Conservation (phyloP, 2,329 filamentous ascomycete genomes). For the Diaporthe humulicola region DNA sequence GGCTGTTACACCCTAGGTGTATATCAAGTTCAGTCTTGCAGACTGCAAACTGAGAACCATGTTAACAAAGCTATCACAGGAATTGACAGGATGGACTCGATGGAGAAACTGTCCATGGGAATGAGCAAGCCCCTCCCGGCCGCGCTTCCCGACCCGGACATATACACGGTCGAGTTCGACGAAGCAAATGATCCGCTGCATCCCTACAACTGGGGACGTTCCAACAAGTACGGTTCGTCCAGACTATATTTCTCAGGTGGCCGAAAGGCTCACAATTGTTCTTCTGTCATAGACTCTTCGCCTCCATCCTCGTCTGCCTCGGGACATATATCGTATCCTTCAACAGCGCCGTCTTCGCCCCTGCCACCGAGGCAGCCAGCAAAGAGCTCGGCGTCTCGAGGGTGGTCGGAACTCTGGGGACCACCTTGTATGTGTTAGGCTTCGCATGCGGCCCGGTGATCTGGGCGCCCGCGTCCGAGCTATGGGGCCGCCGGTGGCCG, state of each 20-base stretch:
- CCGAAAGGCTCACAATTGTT: background rate
- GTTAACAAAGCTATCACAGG: background rate
- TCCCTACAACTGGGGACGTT: constrained; percentile 63
- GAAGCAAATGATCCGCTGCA: constrained; percentile 63
- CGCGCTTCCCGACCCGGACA: constrained; percentile 65
- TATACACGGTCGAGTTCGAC: constrained; percentile 72
- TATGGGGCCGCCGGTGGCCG: constrained; percentile 51
- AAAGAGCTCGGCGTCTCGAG: constrained; percentile 27
- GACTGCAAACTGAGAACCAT: background rate
- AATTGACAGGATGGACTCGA: background rate
- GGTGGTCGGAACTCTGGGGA: constrained; percentile 52
- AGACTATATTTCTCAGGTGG: too few relatives aligned
- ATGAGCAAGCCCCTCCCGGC: constrained; percentile 70
- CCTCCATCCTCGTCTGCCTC: constrained; percentile 38
- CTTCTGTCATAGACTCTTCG: constrained; percentile 28
- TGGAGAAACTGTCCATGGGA: constrained; percentile 49
- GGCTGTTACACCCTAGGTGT: background rate
- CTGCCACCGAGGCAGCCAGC: constrained; percentile 30
- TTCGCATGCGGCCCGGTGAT: constrained; percentile 52
- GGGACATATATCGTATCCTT: constrained; percentile 40
- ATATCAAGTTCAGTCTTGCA: background rate
- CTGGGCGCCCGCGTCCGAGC: constrained; percentile 50
- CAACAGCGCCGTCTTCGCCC: constrained; percentile 40
- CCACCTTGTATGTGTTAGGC: constrained; percentile 54
- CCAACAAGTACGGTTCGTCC: constrained; percentile 54